phyloP scores from a whole-genome alignment of 1,284 basidiomycete species.

The Pseudozyma thailandica region DNA sequence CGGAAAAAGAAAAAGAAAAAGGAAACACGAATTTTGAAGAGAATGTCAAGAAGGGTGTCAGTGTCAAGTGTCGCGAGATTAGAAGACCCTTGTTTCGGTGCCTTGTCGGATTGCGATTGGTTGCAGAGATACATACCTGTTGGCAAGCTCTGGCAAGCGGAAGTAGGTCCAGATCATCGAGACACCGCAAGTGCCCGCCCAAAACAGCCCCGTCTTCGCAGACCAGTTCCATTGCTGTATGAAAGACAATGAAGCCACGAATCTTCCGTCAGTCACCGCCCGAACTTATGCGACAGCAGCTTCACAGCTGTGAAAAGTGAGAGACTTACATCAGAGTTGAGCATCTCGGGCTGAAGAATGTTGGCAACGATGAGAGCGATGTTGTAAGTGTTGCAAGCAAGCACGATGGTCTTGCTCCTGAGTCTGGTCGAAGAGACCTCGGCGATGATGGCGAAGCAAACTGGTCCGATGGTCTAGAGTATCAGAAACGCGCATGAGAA shows the following conservation, averaged over 20 bases:
- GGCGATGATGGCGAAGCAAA: slow-evolving; percentile 70
- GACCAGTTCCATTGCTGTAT: slow-evolving; percentile 71
- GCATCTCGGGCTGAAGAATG: slow-evolving; percentile 70
- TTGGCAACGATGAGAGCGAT: slow-evolving; percentile 66
- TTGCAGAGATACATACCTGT: slow-evolving; percentile 18
- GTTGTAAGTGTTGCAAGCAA: slow-evolving; percentile 71
- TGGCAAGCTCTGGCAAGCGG: slow-evolving; percentile 69
- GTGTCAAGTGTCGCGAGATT: no score
- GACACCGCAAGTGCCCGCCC: slow-evolving; percentile 68
- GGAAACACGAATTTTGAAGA: background rate
- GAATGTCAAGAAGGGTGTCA: no score
- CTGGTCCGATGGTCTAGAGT: slow-evolving; percentile 66
- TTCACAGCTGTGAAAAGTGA: no score
- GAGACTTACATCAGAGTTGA: slow-evolving; percentile 68
- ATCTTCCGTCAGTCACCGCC: no score
- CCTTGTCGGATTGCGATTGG: background rate
- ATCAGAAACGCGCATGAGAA: no score
- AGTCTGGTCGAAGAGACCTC: slow-evolving; percentile 71
- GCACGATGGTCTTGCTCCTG: slow-evolving; percentile 72
- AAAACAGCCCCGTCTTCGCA: slow-evolving; percentile 69
- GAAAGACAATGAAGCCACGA: no score
- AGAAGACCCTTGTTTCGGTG: background rate
- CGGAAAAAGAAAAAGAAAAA: slow-evolving; percentile 2
- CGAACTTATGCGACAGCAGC: no score
- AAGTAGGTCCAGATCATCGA: slow-evolving; percentile 68